Base-by-base conservation (phyloP, 2,329 filamentous ascomycete genomes). In the Aspergillus pseudotamarii region DNA sequence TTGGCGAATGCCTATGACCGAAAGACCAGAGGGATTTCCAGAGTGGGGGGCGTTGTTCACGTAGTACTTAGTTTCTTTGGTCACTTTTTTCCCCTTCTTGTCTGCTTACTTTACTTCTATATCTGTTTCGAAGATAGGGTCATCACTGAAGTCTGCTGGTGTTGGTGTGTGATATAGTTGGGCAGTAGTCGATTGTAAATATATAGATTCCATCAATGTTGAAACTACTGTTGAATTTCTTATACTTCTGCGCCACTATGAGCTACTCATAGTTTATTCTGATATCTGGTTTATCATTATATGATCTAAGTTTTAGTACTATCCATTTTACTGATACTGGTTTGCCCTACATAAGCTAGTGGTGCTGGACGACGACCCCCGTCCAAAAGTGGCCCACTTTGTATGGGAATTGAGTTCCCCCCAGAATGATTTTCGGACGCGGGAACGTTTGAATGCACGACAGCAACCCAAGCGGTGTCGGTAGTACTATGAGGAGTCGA, bases 401-500 rank as follows among this genome's bases (percentile, higher is more conserved):
- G 64, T 68, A 69, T 70, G 67, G 57, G 61, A 57, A 26, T 55
- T 54, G 1, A n/a, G 10, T 57, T 57, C 19, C 63, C 68, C 64
- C 64, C 59, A 45, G 57, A 68, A 63, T 46, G 14, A 63, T 58
- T 62, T 65, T 65, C 50, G 60, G 59, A 68, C 59, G 36, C 26
- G 28, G 10, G 26, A 69, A 48, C 64, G 62, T 59, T 67, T 67
- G 64, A 48, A 62, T 51, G 50, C 16, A 45, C 11, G 12, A 60
- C 34, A 11, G 12, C 30, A 5, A 28, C 34, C 48, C 57, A 56
- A 48, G 10, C 1, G 5, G 45, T 50, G 64, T 50, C 60, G 66
- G 63, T 30, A 59, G 45, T 26, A 61, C 56, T 43, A 60, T 68
- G 38, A 28, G 55, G 30, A 50, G 14, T 19, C 34, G 34, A 6